Evolutionary conservation across 768 basidiomycete species (phyloP).

Genomic region (Tephrocybe rancida): DNA sequence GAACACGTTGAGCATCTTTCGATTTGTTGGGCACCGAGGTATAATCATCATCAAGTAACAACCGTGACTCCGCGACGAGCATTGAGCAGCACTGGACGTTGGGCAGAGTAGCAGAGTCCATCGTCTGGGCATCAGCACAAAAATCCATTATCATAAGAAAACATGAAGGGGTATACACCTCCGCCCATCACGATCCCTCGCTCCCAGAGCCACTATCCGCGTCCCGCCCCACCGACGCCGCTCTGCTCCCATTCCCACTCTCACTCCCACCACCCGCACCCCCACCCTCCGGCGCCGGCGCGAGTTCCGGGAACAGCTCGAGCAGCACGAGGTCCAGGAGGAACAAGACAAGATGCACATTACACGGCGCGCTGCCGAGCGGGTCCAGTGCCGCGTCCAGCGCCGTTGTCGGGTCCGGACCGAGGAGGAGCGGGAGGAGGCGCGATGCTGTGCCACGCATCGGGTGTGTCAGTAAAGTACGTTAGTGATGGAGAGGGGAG

Average conservation of each 20-base stretch:
- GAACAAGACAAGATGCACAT: conserved; percentile 75
- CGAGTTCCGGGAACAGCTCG: conserved; percentile 79
- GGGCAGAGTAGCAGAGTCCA: too few relatives aligned
- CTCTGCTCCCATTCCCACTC: not conserved
- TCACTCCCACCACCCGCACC: not conserved
- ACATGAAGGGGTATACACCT: too few relatives aligned
- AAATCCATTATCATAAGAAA: too few relatives aligned
- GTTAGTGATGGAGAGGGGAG: not conserved
- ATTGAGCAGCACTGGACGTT: too few relatives aligned
- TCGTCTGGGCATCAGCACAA: too few relatives aligned
- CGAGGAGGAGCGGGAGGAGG: conserved; percentile 54
- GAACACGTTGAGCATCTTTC: too few relatives aligned
- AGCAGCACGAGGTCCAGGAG: conserved; percentile 74
- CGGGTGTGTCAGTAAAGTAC: not conserved
- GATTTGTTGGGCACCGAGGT: too few relatives aligned
- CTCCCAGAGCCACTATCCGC: too few relatives aligned
- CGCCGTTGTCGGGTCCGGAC: conserved; percentile 49
- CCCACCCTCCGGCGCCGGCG: conserved; percentile 11
- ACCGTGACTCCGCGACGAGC: too few relatives aligned
- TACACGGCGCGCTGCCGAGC: conserved; percentile 66
- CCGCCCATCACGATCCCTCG: too few relatives aligned
- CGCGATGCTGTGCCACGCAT: conserved; percentile 29
- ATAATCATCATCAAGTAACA: too few relatives aligned
- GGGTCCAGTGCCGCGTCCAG: conserved; percentile 61
- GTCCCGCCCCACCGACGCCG: too few relatives aligned